Conservation (phyloP, 768 basidiomycete species). For the Antrodiella citrinella region DNA sequence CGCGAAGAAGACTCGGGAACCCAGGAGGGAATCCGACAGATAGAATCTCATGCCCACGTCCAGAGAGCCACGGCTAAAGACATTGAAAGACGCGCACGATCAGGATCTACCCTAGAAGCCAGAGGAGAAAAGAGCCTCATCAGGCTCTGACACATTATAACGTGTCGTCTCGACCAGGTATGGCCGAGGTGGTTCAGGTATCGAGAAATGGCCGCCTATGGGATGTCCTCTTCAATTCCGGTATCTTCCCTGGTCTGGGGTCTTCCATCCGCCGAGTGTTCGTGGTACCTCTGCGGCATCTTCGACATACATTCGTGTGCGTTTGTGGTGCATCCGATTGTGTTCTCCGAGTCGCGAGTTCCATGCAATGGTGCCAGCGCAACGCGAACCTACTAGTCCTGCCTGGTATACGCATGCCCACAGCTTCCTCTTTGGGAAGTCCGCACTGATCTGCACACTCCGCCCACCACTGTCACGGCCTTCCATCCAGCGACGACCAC, state of each 20-base stretch:
- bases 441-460: neutral
- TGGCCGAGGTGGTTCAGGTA: neutral
- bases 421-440: neutral
- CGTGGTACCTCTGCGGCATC: neutral
- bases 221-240: neutral
- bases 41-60: constrained; percentile 12
- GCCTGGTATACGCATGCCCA: neutral
- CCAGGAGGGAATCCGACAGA: constrained; percentile 14
- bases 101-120: constrained; percentile 22
- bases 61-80: constrained; percentile 16
- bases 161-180: constrained; percentile 2
- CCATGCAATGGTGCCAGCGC: neutral
- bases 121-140: constrained; percentile 11
- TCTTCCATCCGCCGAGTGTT: neutral
- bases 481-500: neutral
- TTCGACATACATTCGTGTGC: neutral
- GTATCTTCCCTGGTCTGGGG: neutral
- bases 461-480: too few relatives aligned
- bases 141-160: constrained; percentile 20
- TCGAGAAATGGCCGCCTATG: neutral
- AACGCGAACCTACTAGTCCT: neutral
- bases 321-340: neutral
- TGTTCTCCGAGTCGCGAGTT: neutral
- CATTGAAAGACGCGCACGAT: constrained; percentile 19
- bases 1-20: constrained; percentile 22